Evolutionary conservation across 805 yeast species (phyloP).

Genomic region (Kluyveromyces siamensis): DNA sequence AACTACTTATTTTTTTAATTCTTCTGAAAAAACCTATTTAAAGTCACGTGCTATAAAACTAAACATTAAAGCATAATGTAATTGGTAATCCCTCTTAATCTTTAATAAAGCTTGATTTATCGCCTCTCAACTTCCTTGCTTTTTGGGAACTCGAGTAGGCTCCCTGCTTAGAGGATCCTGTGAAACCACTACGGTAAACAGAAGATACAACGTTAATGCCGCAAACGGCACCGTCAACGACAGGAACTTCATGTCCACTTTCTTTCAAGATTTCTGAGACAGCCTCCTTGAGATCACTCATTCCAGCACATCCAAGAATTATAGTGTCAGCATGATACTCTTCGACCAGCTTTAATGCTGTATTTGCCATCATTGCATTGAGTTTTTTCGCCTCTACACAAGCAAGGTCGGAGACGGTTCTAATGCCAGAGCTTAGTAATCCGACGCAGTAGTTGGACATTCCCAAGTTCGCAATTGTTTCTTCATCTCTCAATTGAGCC

Average conservation of each 20-base stretch:
- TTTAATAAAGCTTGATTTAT: not conserved
- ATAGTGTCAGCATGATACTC: constrained; percentile 24
- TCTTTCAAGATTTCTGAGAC: constrained; percentile 13
- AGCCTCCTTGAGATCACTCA: constrained; percentile 23
- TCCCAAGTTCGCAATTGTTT: constrained; percentile 24
- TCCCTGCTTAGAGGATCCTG: not conserved
- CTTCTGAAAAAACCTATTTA: no score
- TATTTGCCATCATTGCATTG: constrained; percentile 22
- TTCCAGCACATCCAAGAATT: constrained; percentile 29
- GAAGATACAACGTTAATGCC: constrained; percentile 17
- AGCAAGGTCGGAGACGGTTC: constrained; percentile 10
- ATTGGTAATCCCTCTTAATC: no score
- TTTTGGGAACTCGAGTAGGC: not conserved
- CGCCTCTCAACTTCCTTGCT: not conserved
- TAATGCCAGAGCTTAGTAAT: constrained; percentile 24
- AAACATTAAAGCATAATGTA: no score
- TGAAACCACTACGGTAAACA: not conserved
- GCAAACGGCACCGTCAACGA: constrained; percentile 21
- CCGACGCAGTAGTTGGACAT: constrained; percentile 28
- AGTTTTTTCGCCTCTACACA: constrained; percentile 16
- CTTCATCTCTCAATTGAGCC: constrained; percentile 27
- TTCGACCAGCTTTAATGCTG: constrained; percentile 20
- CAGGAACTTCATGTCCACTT: constrained; percentile 11
- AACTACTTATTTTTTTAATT: not conserved
- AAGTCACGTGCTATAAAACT: not conserved